A percentile compares a stretch with the other conserved stretches of the same genome.
Conservation (phyloP, 192 early-diverging fungal genomes). For the Podila horticola region DNA sequence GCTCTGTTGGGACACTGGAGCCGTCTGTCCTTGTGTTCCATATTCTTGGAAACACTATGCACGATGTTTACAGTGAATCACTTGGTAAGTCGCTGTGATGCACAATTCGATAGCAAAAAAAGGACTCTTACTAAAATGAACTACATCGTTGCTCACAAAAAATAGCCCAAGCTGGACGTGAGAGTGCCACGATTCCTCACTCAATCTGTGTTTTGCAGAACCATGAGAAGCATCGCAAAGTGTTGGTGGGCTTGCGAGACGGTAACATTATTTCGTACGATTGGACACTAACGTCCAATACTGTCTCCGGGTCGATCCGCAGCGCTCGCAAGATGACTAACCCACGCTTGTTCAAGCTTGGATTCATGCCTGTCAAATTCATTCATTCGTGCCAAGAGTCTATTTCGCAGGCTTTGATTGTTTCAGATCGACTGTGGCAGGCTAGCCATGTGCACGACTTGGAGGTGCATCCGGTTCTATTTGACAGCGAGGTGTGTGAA, state of each 20-base stretch:
- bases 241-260: constrained; percentile 36
- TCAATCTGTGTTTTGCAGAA: constrained; percentile 16
- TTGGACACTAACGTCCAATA: constrained; percentile 2
- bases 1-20: constrained; percentile 35
- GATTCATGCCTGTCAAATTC: constrained; percentile 28
- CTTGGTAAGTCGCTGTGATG: constrained; percentile 9
- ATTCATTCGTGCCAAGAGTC: neutral
- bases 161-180: constrained; percentile 21
- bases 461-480: constrained; percentile 26
- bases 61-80: constrained; percentile 23
- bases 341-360: constrained; percentile 28
- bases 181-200: constrained; percentile 31
- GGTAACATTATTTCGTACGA: constrained; percentile 31
- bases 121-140: neutral
- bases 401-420: constrained; percentile 4
- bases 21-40: constrained; percentile 23
- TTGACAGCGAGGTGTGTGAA: constrained; percentile 25
- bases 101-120: neutral
- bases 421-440: constrained; percentile 39
- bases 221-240: neutral
- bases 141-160: neutral
- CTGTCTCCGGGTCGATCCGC: neutral
- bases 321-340: neutral
- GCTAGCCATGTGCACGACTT: constrained; percentile 2
- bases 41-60: neutral